Evolutionary conservation across 2,329 filamentous ascomycete genomes (phyloP).

Genomic region (Acarospora socialis): DNA sequence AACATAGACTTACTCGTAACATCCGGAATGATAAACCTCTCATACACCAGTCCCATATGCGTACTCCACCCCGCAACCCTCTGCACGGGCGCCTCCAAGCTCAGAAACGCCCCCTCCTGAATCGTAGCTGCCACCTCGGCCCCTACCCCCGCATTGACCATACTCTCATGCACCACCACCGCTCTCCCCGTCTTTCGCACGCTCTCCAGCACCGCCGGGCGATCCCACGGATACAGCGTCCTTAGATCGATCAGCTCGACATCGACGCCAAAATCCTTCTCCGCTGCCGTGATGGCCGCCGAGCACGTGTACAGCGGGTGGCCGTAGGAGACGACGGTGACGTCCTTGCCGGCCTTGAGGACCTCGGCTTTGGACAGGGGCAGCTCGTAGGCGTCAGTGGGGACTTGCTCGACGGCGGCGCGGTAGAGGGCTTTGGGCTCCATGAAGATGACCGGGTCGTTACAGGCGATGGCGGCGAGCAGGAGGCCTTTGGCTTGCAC

Average conservation of each 20-base stretch:
- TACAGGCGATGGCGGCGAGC: slow-evolving; percentile 57
- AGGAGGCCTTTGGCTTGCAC: slow-evolving; percentile 79
- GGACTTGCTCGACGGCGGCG: slow-evolving; percentile 82
- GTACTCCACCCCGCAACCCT: slow-evolving; percentile 84
- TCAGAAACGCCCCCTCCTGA: slow-evolving; percentile 73
- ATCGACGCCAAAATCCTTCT: slow-evolving; percentile 60
- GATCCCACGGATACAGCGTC: slow-evolving; percentile 86
- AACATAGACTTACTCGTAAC: slow-evolving; percentile 56
- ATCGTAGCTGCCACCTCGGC: slow-evolving; percentile 81
- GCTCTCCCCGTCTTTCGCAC: slow-evolving; percentile 77
- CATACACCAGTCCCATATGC: slow-evolving; percentile 64
- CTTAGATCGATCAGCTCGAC: slow-evolving; percentile 78
- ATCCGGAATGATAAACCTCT: slow-evolving; percentile 71
- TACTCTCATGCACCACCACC: slow-evolving; percentile 82
- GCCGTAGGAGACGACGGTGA: slow-evolving; percentile 80
- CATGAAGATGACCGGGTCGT: slow-evolving; percentile 84
- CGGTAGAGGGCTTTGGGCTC: slow-evolving; percentile 90
- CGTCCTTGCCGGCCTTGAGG: slow-evolving; percentile 61
- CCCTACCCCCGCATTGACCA: slow-evolving; percentile 79
- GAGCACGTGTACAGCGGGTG: slow-evolving; percentile 78
- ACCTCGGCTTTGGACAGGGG: slow-evolving; percentile 77
- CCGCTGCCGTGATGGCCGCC: slow-evolving; percentile 58
- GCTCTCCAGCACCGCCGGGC: slow-evolving; percentile 62
- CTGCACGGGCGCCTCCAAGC: slow-evolving; percentile 71
- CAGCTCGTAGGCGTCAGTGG: slow-evolving; percentile 63